Base-by-base conservation (phyloP, 805 yeast species). In the Candida cerambycidarum region DNA sequence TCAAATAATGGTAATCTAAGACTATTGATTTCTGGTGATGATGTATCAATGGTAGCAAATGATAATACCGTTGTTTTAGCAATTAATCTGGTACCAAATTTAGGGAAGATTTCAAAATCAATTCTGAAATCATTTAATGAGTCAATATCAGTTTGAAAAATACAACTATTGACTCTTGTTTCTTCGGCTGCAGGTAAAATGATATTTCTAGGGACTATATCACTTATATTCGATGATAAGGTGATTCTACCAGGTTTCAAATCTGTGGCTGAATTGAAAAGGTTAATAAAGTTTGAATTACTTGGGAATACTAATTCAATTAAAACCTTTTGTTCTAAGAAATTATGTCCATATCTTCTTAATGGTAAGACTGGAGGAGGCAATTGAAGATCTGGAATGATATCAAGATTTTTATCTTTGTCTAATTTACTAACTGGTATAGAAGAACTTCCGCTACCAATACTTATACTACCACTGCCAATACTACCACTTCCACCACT, bases 321-420 rank as follows among this genome's bases (percentile, higher is more conserved):
- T 48, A 89, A 80, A 4, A 88, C 88, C 61, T 88, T 89, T 59
- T 86, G 87, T 58, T 93, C 98, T 56, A 93, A 67, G 68, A 89
- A 93, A 61, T 89, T 93, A 63, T 93, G 99, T 12, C 99, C 99
- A 59, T 93, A 93, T 54, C 95, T 79, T 55, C 97, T 76, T 41
- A 93, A 68, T 0, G 99, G 99, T 39, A 93, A 80, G 41, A 93
- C 88, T 3, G 99, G 99, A 1, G 99, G 99, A 0, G 99, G 99
- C 44, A 93, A 71, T 16, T 89, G 80, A 38, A 93, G 75, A 54
- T 89, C 96, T 0, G 99, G 98, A 41, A 93, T 92, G 13, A 81
- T 75, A 51, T 89, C 95, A 6, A 79, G 67, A 29, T 68, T 72
- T 17, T 37, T 63, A 53, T 35, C 38, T n/a, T 30, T 50, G 32